phyloP scores from a whole-genome alignment of 768 basidiomycete genomes.

The Pleurotus citrinopileatus region DNA sequence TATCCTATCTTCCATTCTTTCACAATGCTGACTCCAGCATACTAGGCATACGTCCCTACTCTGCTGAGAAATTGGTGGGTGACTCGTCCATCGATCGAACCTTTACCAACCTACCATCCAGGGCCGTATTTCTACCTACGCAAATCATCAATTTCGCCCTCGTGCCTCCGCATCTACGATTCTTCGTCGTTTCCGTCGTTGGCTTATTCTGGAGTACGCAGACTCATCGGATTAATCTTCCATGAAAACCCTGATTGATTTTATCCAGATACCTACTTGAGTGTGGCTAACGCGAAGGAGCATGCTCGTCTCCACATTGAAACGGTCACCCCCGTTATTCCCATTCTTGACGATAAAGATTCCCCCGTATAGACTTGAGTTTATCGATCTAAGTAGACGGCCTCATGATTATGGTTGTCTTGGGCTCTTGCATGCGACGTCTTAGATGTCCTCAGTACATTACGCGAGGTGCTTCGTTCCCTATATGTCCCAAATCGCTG shows the following conservation, averaged over 20 bases:
- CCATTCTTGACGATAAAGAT: not conserved
- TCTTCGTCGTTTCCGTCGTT: constrained; percentile 71
- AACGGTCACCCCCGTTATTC: not conserved
- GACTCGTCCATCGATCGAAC: not conserved
- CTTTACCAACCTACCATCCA: constrained; percentile 17
- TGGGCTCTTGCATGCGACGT: too few relatives aligned
- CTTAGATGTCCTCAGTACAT: too few relatives aligned
- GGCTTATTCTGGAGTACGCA: constrained; percentile 81
- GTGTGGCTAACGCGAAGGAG: constrained; percentile 44
- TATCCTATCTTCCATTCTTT: not conserved
- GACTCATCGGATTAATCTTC: not conserved
- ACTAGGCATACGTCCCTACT: constrained; percentile 68
- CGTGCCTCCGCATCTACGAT: constrained; percentile 74
- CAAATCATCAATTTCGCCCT: constrained; percentile 79
- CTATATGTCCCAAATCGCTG: too few relatives aligned
- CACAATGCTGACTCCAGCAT: not conserved
- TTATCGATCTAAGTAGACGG: too few relatives aligned
- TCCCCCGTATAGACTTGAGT: not conserved
- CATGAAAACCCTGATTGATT: constrained; percentile 2
- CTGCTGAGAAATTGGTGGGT: constrained; percentile 72
- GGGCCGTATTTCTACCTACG: constrained; percentile 74
- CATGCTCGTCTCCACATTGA: constrained; percentile 1
- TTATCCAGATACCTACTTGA: constrained; percentile 61
- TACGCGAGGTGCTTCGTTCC: too few relatives aligned
- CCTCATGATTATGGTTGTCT: too few relatives aligned